A percentile compares a stretch with the other conserved stretches of the same genome.
phyloP scores from a whole-genome alignment of 306 rosid species.

The Malus orientalis region DNA sequence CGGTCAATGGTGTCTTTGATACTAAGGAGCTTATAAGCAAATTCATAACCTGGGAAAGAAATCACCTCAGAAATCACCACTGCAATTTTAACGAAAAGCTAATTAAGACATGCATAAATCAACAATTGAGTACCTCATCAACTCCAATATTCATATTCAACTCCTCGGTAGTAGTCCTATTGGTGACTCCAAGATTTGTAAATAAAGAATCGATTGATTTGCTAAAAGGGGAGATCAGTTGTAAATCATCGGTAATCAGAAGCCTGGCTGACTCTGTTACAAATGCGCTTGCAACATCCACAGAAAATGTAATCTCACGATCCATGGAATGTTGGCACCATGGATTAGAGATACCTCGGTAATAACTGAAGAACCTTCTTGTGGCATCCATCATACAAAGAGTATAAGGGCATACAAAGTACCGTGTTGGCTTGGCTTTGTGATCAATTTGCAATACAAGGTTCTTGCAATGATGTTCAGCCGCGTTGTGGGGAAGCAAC shows the following conservation, averaged over 20 bases:
- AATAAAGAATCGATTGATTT: too few relatives aligned
- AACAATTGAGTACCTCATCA: not conserved
- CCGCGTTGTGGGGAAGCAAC: not conserved
- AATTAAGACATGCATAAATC: too few relatives aligned
- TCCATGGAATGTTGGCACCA: not conserved
- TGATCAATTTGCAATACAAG: not conserved
- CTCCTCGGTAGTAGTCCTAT: too few relatives aligned
- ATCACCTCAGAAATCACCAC: too few relatives aligned
- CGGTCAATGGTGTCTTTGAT: conserved; percentile 1
- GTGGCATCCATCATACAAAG: not conserved
- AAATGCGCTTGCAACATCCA: not conserved
- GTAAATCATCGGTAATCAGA: conserved; percentile 4
- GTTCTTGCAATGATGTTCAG: not conserved
- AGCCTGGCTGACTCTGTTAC: not conserved
- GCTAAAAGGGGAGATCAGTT: not conserved
- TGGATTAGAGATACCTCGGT: not conserved
- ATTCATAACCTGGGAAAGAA: not conserved
- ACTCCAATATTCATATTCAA: too few relatives aligned
- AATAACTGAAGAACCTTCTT: not conserved
- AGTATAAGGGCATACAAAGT: not conserved
- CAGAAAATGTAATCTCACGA: not conserved
- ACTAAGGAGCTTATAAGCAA: not conserved
- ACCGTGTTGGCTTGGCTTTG: not conserved
- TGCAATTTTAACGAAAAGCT: too few relatives aligned
- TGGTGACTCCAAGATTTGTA: too few relatives aligned